A percentile compares a stretch with the other conserved stretches of the same genome.
Evolutionary conservation across 139 green algal species (phyloP).

Genomic region (Nannochloris sp.): DNA sequence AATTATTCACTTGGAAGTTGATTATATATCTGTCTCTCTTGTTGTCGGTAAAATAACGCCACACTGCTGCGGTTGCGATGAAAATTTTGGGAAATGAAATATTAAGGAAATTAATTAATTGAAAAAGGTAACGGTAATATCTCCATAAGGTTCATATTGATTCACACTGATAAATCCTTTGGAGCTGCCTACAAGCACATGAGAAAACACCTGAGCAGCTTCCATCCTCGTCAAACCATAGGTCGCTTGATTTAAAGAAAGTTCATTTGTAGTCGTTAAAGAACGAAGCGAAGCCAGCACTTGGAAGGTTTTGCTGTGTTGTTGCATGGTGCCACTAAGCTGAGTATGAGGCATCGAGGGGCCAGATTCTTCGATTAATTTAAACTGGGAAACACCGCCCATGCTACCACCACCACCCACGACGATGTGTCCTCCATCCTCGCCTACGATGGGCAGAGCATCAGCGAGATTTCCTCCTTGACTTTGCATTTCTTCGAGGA

Average conservation of each 20-base stretch:
- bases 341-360: background rate
- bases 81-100: background rate
- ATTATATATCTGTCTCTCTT: background rate
- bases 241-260: background rate
- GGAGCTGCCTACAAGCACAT: background rate
- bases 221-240: background rate
- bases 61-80: too few relatives aligned
- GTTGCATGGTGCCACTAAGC: background rate
- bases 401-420: background rate
- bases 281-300: background rate
- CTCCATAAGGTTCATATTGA: constrained; percentile 1
- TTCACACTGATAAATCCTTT: background rate
- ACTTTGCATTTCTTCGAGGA: background rate
- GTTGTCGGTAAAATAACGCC: too few relatives aligned
- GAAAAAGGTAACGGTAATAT: background rate
- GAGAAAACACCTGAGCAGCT: constrained; percentile 2
- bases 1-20: background rate
- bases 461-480: background rate
- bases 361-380: background rate
- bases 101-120: background rate
- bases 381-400: background rate
- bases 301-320: background rate
- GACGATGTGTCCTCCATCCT: background rate
- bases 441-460: background rate
- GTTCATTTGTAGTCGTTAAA: background rate